Evolutionary conservation across 345 rosid species (phyloP), one percentile per base, ranked within the genome.

Genomic region (Gynandropsis gynandra): DNA sequence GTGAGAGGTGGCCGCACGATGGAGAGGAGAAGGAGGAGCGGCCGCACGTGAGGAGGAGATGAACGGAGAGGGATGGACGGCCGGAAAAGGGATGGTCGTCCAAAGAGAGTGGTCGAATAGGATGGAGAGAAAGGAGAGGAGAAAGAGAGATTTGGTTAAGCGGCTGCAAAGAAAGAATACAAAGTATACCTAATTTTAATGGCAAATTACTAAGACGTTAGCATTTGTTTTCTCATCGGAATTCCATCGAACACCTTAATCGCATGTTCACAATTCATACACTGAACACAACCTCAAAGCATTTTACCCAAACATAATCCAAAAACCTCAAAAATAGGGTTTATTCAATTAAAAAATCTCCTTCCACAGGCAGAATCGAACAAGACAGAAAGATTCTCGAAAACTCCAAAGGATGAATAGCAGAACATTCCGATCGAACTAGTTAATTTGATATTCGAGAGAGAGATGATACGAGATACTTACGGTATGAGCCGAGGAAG

Each of bases 241-340:
- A 65, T 65, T 65, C 46, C 34, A 46, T 58, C 70, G 55, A 65
- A 65, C 64, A 65, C 46, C 17, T 65, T 46, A 18, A 0, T 45
- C 1, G 50, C 64, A 1, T 52, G 21, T 39, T 14, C 19, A 9
- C 35, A 17, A 14, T 27, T 14, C 5, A 5, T 4, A 44, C 38
- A 37, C 10, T 2, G 19, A 5, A 32, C 42, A 56, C 12, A 57
- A 35, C 8, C 11, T 19, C 20, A 5, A 39, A 29, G 48, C 21
- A 16, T 18, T 29, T 18, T 17, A 38, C 51, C 32, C 18, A 51
- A 44, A 6, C 18, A 49, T 7, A 18, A 49, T 33, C 43, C 62
- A 50, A 46, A 29, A 56, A 43, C 8, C 2, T 24, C 36, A 64
- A 0, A 58, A 29, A 17, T 40, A 10, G 12, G 1, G 14, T 5